Conservation (phyloP, 2,329 filamentous ascomycete species). For the Stromatinia cepivora region DNA sequence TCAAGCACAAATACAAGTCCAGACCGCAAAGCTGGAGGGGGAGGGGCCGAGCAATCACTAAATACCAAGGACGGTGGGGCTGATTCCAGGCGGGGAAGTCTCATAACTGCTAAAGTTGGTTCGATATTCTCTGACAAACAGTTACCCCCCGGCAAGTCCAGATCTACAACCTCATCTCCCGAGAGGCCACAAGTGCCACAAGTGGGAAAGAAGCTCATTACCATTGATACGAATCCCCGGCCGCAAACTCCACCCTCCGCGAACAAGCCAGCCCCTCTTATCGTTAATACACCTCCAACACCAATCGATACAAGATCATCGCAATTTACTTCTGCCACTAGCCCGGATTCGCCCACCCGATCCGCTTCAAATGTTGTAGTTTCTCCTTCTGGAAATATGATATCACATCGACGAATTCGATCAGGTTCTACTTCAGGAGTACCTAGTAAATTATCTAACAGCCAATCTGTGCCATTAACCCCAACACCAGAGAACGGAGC, state of each 20-base stretch:
- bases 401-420: conserved; percentile 65
- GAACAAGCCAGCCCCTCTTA: conserved; percentile 48
- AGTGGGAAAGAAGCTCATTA: conserved; percentile 31
- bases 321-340: conserved; percentile 35
- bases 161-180: conserved; percentile 34
- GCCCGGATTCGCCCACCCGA: conserved; percentile 27
- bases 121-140: conserved; percentile 39
- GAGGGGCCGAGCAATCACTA: conserved; percentile 23
- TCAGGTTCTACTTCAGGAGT: conserved; percentile 52
- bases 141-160: conserved; percentile 25
- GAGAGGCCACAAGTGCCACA: conserved; percentile 36
- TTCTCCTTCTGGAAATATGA: conserved; percentile 69
- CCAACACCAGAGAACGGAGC: conserved; percentile 70
- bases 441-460: conserved; percentile 86
- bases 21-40: conserved; percentile 42
- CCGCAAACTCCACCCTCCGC: conserved; percentile 38
- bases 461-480: conserved; percentile 69
- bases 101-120: conserved; percentile 36
- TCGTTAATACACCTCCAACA: conserved; percentile 67
- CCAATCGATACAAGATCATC: conserved; percentile 51
- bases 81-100: conserved; percentile 36
- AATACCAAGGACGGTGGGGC: conserved; percentile 30
- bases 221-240: conserved; percentile 36
- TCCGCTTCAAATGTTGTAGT: conserved; percentile 54
- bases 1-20: conserved; percentile 49